A percentile compares a stretch with the other conserved stretches of the same genome.
Evolutionary conservation across 371 early-diverging fungal genomes (phyloP).

Genomic region (Pancytospora philotis): DNA sequence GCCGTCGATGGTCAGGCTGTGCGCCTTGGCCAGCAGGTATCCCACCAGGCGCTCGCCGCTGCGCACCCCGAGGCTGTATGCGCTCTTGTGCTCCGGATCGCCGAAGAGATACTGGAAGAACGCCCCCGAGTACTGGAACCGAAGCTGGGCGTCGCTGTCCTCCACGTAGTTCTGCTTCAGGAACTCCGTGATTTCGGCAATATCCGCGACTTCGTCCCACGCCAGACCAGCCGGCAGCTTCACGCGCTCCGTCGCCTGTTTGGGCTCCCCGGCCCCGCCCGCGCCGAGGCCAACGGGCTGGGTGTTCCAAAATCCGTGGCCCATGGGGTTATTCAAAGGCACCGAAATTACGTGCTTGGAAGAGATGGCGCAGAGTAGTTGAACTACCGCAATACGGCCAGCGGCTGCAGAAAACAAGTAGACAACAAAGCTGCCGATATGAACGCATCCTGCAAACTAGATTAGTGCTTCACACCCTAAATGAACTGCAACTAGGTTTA

Average conservation of each 20-base stretch:
- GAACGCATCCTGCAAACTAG: too few species aligned
- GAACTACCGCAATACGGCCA: too few species aligned
- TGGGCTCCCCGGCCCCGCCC: slow-evolving; percentile 12
- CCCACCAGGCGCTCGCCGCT: slow-evolving; percentile 42
- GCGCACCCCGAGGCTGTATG: slow-evolving; percentile 44
- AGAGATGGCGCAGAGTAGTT: too few species aligned
- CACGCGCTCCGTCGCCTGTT: slow-evolving; percentile 3
- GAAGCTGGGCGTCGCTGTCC: slow-evolving; percentile 28
- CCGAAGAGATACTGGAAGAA: slow-evolving; percentile 49
- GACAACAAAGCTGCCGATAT: too few species aligned
- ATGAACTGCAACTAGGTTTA: too few species aligned
- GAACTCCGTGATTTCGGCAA: slow-evolving; percentile 32
- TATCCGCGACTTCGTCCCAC: slow-evolving; percentile 33
- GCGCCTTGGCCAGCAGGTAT: slow-evolving; percentile 54
- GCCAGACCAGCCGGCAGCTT: slow-evolving; percentile 35
- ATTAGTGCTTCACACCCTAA: too few species aligned
- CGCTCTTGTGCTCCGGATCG: slow-evolving; percentile 22
- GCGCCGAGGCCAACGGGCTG: slow-evolving; percentile 47
- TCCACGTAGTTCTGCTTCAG: slow-evolving; percentile 54
- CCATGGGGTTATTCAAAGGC: too few species aligned
- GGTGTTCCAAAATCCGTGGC: slow-evolving; percentile 47
- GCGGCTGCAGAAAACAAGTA: too few species aligned
- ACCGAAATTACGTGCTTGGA: too few species aligned
- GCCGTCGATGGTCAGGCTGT: slow-evolving; percentile 31
- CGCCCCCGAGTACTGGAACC: slow-evolving; percentile 45